Conservation (phyloP, 768 basidiomycete species). For the Cystoderma amianthinum region DNA sequence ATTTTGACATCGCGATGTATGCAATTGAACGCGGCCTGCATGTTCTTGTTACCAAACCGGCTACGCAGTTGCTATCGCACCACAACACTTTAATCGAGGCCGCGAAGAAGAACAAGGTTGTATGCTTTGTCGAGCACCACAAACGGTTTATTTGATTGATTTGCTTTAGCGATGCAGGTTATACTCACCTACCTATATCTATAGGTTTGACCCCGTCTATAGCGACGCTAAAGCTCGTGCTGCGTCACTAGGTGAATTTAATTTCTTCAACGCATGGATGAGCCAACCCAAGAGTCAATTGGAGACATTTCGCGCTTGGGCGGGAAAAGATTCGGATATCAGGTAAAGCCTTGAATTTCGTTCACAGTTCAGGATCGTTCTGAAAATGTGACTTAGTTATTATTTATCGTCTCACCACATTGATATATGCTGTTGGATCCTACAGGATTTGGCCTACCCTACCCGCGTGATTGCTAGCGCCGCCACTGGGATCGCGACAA, state of each 20-base stretch:
- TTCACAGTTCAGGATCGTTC: background rate
- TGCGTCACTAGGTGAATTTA: slow-evolving; percentile 78
- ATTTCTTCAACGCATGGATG: slow-evolving; percentile 97
- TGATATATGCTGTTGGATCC: slow-evolving; percentile 82
- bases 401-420: slow-evolving; percentile 95
- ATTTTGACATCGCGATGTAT: slow-evolving; percentile 78
- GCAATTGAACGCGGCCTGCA: slow-evolving; percentile 83
- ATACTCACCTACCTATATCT: no score
- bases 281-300: slow-evolving; percentile 93
- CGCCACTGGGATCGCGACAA: slow-evolving; percentile 85
- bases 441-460: slow-evolving; percentile 68
- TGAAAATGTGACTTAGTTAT: slow-evolving; percentile 48
- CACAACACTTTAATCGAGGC: slow-evolving; percentile 74
- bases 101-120: slow-evolving; percentile 72
- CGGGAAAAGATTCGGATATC: slow-evolving; percentile 91
- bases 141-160: slow-evolving; percentile 56
- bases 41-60: slow-evolving; percentile 91
- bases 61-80: slow-evolving; percentile 78
- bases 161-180: no score
- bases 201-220: slow-evolving; percentile 84
- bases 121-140: slow-evolving; percentile 94
- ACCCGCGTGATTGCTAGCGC: slow-evolving; percentile 89
- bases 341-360: slow-evolving; percentile 34
- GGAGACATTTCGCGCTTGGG: slow-evolving; percentile 94
- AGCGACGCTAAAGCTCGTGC: slow-evolving; percentile 83